These are phyloP conservation scores for Exserohilum turcica DNA, from an alignment of 2,329 filamentous ascomycete genomes.

Conservation along the genomic window DNA sequence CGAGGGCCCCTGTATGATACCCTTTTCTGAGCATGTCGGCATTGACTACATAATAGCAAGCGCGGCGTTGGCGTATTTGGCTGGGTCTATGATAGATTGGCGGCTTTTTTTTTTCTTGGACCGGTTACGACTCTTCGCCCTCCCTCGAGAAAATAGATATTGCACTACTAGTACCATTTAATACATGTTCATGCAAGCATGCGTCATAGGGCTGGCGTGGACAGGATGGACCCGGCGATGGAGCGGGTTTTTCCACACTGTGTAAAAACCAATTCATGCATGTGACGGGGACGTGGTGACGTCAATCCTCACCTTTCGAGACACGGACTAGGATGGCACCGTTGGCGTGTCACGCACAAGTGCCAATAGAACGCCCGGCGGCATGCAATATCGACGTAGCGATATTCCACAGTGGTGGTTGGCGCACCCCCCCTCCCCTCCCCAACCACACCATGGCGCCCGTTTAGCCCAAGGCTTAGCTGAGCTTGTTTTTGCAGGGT, in stretches of 20 bases:
- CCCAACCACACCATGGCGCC: neutral
- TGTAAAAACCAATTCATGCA: too few relatives aligned
- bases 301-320: neutral
- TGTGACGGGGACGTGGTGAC: too few relatives aligned
- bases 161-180: too few relatives aligned
- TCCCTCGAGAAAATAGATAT: neutral
- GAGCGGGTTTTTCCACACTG: too few relatives aligned
- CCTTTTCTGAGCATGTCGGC: slow-evolving; percentile 2
- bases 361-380: neutral
- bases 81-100: neutral
- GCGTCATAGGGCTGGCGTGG: too few relatives aligned
- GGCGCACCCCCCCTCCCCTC: neutral
- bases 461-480: slow-evolving; percentile 19
- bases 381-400: neutral
- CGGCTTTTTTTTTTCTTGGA: neutral
- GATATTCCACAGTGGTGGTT: slow-evolving; percentile 1
- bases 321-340: neutral
- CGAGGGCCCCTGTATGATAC: slow-evolving; percentile 8
- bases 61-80: slow-evolving; percentile 9
- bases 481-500: slow-evolving; percentile 24
- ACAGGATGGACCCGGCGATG: too few relatives aligned
- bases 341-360: slow-evolving; percentile 7
- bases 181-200: neutral
- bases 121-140: slow-evolving; percentile 13
- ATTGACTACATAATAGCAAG: slow-evolving; percentile 6